Base-by-base conservation (phyloP, 1,284 basidiomycete genomes). In the Sporisorium exsertum region DNA sequence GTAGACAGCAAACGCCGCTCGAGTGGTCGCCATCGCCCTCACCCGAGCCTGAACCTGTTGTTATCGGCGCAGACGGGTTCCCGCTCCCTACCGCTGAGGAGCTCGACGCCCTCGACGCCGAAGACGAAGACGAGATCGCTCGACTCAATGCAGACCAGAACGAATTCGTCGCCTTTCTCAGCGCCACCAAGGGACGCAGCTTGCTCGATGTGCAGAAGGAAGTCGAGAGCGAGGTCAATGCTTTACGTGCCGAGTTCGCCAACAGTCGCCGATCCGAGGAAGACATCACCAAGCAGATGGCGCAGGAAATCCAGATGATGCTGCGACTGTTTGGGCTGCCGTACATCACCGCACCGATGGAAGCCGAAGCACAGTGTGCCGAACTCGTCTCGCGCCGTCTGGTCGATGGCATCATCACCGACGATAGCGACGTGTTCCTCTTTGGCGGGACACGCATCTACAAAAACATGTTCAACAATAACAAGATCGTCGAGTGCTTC, bases 391-490 rank as follows among this genome's bases (percentile, higher is more conserved):
- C 90, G 15, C 89, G 96, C 8, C 90, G 91, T 3, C 89, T 99
- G 27, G 96, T 97, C 40, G 95, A 99, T 80, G 97, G 97, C 0
- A 93, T 99, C 76, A 99, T 99, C 86, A 99, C 97, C 0, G 97
- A 99, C 86, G 97, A 99, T 86, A 97, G 94, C 18, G 97, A 99
- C 82, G 95, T 99, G 37, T 99, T 99, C 86, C 91, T 99, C 50
- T 99, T 99, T 79, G 96, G 97, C 33, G 96, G 93, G 18, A 88
- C 90, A 66, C 91, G 94, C 29, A 94, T 99, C 47, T 97, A 93
- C 89, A 97, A 97, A 87, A 97, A 99, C 86, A 97, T 99, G 92
- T 99, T 99, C 88, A 98, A 98, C 86, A 94, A 98, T 87, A 93
- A 93, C 67, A 98, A 97, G 88, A 97, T 94, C 10, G 96, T 98